Percentiles rank a stretch among this genome's conserved stretches.
Conservation (phyloP, 179 eudicot genomes). For the Heliamphora pulchella region DNA sequence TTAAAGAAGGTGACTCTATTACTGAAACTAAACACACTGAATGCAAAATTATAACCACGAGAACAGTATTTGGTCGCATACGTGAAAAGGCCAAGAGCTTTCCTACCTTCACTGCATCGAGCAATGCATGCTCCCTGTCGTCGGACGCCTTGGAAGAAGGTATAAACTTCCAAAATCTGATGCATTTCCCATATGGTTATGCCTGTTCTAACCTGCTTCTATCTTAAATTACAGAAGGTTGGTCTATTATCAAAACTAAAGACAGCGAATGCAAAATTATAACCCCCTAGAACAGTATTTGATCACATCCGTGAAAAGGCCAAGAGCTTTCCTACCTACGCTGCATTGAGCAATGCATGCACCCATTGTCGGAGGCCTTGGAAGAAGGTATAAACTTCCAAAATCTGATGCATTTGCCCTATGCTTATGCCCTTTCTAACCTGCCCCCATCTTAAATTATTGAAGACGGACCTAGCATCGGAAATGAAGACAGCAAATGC, state of each 20-base stretch:
- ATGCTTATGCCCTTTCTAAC: no score
- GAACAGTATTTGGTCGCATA: conserved; percentile 59
- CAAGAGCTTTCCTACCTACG: conserved; percentile 51
- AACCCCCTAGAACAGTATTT: conserved; percentile 34
- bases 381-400: no score
- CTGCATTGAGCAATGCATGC: conserved; percentile 30
- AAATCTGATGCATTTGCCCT: no score
- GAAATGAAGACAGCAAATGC: conserved; percentile 42
- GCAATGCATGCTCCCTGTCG: conserved; percentile 35
- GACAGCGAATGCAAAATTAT: conserved; percentile 26
- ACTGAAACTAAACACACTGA: conserved; percentile 35
- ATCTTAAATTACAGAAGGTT: conserved; percentile 29
- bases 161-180: conserved; percentile 22
- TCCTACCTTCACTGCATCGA: conserved; percentile 44
- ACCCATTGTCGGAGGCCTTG: conserved; percentile 42
- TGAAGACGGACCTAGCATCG: conserved; percentile 32
- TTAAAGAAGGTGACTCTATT: conserved; percentile 30
- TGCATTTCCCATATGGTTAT: conserved; percentile 14
- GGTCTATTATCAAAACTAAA: conserved; percentile 22
- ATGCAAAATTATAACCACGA: conserved; percentile 40
- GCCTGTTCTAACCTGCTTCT: conserved; percentile 14
- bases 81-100: conserved; percentile 61
- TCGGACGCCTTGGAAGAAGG: conserved; percentile 60
- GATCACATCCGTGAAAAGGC: conserved; percentile 52
- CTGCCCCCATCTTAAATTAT: conserved; percentile 4